Conservation (phyloP, 2,329 filamentous ascomycete genomes). For the Pseudogymnoascus sp. region DNA sequence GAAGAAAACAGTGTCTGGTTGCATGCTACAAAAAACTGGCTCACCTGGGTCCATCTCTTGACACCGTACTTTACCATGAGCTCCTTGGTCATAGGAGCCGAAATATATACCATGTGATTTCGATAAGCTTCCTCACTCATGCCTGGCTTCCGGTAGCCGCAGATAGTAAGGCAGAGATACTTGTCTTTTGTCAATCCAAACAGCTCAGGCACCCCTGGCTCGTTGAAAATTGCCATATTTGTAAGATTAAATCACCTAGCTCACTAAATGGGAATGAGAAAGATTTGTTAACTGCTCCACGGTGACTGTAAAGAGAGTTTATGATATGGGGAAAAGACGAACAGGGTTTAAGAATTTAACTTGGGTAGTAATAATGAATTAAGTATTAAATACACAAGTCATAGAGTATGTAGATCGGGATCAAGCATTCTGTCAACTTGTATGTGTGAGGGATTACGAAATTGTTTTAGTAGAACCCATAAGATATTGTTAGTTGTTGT, state of each 20-base stretch:
- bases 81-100: too few relatives aligned
- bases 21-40: not conserved
- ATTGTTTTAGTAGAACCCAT: not conserved
- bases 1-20: too few relatives aligned
- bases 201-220: not conserved
- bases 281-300: not conserved
- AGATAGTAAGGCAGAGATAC: constrained; percentile 41
- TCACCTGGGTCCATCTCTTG: not conserved
- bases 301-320: not conserved
- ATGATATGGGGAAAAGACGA: not conserved
- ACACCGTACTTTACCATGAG: not conserved
- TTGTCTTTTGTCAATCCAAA: constrained; percentile 2
- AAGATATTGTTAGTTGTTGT: not conserved
- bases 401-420: not conserved
- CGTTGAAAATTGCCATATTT: not conserved
- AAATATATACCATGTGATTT: too few relatives aligned
- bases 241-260: not conserved
- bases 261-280: not conserved
- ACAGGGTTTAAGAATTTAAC: not conserved
- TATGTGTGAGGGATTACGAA: not conserved
- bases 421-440: not conserved
- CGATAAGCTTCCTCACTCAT: constrained; percentile 43
- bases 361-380: not conserved
- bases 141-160: constrained; percentile 40
- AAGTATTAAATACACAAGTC: not conserved